These are phyloP conservation scores for Hysterium pulicare DNA, from an alignment of 2,329 filamentous ascomycete genomes.

Conservation along the genomic window DNA sequence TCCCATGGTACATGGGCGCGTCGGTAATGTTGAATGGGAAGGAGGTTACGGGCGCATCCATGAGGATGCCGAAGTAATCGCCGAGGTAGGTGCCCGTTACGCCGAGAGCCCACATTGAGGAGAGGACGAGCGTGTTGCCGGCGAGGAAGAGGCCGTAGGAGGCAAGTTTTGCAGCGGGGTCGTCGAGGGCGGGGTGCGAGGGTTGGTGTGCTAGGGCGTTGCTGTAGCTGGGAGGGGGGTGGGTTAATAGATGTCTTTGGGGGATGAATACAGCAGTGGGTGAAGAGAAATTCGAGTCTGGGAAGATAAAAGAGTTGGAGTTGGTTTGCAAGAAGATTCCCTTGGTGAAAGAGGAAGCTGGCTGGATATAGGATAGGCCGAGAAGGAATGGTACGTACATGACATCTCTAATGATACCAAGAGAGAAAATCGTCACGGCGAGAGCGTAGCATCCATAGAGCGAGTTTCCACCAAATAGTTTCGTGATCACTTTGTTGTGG, in stretches of 20 bases:
- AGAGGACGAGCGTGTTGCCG: constrained; percentile 82
- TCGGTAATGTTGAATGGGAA: constrained; percentile 93
- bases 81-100: constrained; percentile 95
- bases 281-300: neutral
- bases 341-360: neutral
- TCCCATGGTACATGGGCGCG: constrained; percentile 96
- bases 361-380: too few species aligned
- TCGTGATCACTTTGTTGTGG: constrained; percentile 82
- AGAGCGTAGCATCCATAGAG: constrained; percentile 85
- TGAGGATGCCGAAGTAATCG: constrained; percentile 97
- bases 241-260: constrained; percentile 1
- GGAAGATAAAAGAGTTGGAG: neutral
- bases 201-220: constrained; percentile 74
- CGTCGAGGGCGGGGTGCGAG: constrained; percentile 67
- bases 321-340: too few species aligned
- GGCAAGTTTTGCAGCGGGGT: constrained; percentile 56
- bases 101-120: constrained; percentile 86
- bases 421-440: constrained; percentile 81
- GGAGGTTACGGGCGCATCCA: constrained; percentile 89
- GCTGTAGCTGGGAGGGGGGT: constrained; percentile 67
- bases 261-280: constrained; percentile 6
- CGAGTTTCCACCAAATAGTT: constrained; percentile 74
- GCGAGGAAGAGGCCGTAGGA: constrained; percentile 68
- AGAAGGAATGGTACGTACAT: constrained; percentile 34
- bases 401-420: constrained; percentile 81